Conservation (phyloP, 768 basidiomycete species). For the Phanerochaete sordida region DNA sequence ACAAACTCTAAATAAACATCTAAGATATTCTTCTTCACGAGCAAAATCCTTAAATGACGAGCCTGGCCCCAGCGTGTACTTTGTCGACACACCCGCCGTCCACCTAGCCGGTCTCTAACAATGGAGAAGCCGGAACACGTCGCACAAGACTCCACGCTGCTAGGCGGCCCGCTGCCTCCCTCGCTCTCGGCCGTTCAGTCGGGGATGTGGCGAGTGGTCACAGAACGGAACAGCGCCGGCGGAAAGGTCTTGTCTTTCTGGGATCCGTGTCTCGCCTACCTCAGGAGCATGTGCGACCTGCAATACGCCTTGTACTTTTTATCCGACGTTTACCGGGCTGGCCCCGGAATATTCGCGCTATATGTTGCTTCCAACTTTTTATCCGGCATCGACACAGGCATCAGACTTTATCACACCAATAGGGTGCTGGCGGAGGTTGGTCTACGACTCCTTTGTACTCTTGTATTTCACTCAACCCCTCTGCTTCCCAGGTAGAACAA, state of each 20-base stretch:
- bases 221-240: neutral
- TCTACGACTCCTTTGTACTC: too few species aligned
- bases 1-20: too few species aligned
- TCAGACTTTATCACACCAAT: neutral
- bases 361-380: neutral
- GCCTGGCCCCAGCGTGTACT: too few species aligned
- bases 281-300: too few species aligned
- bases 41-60: too few species aligned
- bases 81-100: too few species aligned
- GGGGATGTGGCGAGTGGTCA: neutral
- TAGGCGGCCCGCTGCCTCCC: neutral
- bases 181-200: neutral
- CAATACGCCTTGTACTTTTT: neutral
- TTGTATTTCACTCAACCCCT: too few species aligned
- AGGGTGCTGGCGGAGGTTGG: neutral
- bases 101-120: neutral
- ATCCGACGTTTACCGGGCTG: neutral
- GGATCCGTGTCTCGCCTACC: neutral
- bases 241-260: neutral
- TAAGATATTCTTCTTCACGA: too few species aligned
- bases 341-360: neutral
- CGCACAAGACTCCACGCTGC: neutral
- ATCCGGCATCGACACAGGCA: neutral
- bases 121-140: neutral
- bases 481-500: neutral